A percentile compares a stretch with the other conserved stretches of the same genome.
Evolutionary conservation across 2,329 filamentous ascomycete genomes (phyloP).

Genomic region (Ophiostoma piceae): DNA sequence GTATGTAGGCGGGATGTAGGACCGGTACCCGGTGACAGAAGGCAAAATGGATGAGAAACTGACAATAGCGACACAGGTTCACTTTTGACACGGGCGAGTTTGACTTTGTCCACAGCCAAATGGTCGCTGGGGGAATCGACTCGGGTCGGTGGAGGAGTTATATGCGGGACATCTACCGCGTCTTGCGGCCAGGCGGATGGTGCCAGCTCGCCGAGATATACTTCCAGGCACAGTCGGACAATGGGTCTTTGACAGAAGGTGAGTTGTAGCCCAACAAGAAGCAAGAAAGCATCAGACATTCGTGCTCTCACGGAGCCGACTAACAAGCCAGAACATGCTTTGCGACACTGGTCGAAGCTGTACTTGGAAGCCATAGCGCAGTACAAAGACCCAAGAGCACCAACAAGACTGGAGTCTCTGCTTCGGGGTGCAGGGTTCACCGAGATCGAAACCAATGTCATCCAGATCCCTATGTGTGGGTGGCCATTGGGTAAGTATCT

Average conservation of each 20-base stretch:
- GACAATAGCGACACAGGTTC: slow-evolving; percentile 41
- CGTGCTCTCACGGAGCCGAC: neutral
- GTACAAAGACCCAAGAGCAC: slow-evolving; percentile 61
- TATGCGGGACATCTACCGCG: slow-evolving; percentile 65
- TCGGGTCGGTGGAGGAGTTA: slow-evolving; percentile 68
- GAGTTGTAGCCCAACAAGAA: slow-evolving; percentile 29
- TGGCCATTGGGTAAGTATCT: slow-evolving; percentile 61
- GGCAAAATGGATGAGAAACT: neutral
- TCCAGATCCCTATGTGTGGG: slow-evolving; percentile 62
- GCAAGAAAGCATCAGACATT: neutral
- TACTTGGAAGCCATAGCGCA: slow-evolving; percentile 59
- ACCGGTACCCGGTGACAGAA: neutral
- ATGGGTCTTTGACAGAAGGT: slow-evolving; percentile 66
- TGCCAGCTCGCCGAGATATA: slow-evolving; percentile 85
- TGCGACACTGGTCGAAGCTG: slow-evolving; percentile 61
- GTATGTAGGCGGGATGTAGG: slow-evolving; percentile 35
- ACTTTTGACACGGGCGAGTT: slow-evolving; percentile 67
- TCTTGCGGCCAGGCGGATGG: slow-evolving; percentile 74
- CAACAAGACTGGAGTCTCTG: slow-evolving; percentile 54
- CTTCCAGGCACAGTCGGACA: slow-evolving; percentile 79
- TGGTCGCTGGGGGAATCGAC: slow-evolving; percentile 67
- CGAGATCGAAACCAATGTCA: slow-evolving; percentile 60
- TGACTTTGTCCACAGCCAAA: slow-evolving; percentile 76
- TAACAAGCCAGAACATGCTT: slow-evolving; percentile 49
- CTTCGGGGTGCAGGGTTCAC: slow-evolving; percentile 60